Evolutionary conservation across 2,329 filamentous ascomycete genomes (phyloP).

Genomic region (Fonsecaea multimorphosa): DNA sequence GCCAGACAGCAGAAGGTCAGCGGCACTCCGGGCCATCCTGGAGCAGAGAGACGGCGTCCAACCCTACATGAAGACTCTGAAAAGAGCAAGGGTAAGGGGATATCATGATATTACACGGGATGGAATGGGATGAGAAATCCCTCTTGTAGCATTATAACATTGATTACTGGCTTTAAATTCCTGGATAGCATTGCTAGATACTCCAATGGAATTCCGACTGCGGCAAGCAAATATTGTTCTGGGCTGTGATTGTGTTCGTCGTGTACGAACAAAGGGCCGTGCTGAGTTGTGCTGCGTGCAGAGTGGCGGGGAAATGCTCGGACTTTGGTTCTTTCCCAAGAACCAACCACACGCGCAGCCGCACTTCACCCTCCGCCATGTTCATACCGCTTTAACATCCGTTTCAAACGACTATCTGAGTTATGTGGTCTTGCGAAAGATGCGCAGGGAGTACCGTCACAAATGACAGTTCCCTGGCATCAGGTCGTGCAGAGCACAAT

Average conservation of each 20-base stretch:
- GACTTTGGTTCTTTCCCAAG: background rate
- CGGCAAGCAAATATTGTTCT: background rate
- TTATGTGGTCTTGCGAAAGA: background rate
- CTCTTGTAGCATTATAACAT: slow-evolving; percentile 29
- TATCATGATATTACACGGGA: slow-evolving; percentile 41
- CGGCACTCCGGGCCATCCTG: slow-evolving; percentile 43
- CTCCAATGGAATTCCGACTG: background rate
- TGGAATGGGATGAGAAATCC: slow-evolving; percentile 15
- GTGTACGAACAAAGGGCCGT: background rate
- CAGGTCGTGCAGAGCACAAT: slow-evolving; percentile 4
- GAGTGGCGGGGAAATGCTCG: background rate
- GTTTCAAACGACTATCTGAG: background rate
- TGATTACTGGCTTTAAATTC: slow-evolving; percentile 9
- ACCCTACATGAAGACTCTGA: slow-evolving; percentile 52
- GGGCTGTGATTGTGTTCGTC: background rate
- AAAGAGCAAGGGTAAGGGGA: slow-evolving; percentile 50
- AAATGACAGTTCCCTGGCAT: slow-evolving; percentile 12
- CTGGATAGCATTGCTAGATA: slow-evolving; percentile 28
- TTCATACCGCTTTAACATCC: background rate
- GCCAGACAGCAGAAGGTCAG: slow-evolving; percentile 80
- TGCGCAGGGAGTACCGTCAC: background rate
- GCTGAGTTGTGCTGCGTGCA: background rate
- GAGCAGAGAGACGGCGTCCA: slow-evolving; percentile 50
- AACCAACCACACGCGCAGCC: background rate
- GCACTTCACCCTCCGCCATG: background rate